These are phyloP conservation scores for Cercospora nicotianae DNA, from an alignment of 2,329 filamentous ascomycete genomes.

Conservation along the genomic window DNA sequence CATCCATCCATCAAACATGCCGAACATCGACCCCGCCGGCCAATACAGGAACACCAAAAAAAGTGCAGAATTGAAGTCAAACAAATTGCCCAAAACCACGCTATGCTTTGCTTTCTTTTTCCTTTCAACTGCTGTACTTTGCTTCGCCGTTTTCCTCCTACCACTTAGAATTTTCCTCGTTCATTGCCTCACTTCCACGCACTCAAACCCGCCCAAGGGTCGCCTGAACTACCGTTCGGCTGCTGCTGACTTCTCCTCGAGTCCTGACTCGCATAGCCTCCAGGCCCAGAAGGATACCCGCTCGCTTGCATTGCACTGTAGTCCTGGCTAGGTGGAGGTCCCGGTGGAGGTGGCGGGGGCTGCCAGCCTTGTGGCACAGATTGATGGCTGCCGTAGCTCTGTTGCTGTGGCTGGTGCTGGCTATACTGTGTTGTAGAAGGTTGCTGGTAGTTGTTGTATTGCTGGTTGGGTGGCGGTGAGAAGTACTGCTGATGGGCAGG, in stretches of 20 bases:
- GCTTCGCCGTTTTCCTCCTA: not conserved
- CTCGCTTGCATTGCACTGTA: slow-evolving; percentile 47
- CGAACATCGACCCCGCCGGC: not conserved
- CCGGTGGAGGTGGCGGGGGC: slow-evolving; percentile 66
- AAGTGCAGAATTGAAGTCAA: not conserved
- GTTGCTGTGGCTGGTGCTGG: slow-evolving; percentile 59
- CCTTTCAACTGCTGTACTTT: not conserved
- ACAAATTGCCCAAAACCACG: not conserved
- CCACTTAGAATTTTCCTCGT: not conserved
- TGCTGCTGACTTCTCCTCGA: slow-evolving; percentile 46
- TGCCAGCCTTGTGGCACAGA: slow-evolving; percentile 64
- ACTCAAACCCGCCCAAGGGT: slow-evolving; percentile 71
- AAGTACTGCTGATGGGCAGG: slow-evolving; percentile 61
- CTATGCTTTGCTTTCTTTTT: slow-evolving; percentile 3
- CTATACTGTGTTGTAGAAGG: slow-evolving; percentile 58
- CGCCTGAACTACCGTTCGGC: slow-evolving; percentile 44
- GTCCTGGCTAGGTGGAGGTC: slow-evolving; percentile 59
- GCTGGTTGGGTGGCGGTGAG: slow-evolving; percentile 47
- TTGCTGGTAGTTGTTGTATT: slow-evolving; percentile 45
- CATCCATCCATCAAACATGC: not conserved
- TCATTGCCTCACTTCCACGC: slow-evolving; percentile 59
- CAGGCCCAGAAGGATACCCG: slow-evolving; percentile 51
- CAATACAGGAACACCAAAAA: not conserved
- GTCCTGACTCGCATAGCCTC: slow-evolving; percentile 54
- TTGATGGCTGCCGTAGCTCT: slow-evolving; percentile 20